A percentile compares a stretch with the other conserved stretches of the same genome.
These are phyloP conservation scores for Metarhizium anisopliae DNA, from an alignment of 2,329 filamentous ascomycete species.

Conservation along the genomic window DNA sequence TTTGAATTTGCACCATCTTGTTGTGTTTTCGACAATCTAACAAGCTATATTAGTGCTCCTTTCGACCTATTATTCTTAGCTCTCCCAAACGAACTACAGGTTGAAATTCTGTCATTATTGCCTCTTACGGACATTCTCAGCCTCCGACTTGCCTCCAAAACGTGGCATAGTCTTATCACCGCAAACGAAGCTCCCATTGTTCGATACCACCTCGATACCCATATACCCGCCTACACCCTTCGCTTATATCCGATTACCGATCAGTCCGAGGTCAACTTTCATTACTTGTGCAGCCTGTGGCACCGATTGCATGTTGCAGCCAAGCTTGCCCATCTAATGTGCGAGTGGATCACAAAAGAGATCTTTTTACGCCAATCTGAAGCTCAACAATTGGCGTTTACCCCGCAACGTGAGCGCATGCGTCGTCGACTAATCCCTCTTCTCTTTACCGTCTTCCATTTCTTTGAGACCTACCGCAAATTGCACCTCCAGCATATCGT, in stretches of 20 bases:
- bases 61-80: constrained; percentile 49
- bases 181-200: constrained; percentile 53
- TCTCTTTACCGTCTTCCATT: constrained; percentile 58
- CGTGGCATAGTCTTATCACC: constrained; percentile 51
- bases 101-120: constrained; percentile 51
- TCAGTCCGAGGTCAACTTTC: constrained; percentile 40
- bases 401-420: constrained; percentile 54
- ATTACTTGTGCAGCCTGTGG: constrained; percentile 56
- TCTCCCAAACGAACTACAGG: constrained; percentile 53
- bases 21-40: constrained; percentile 10
- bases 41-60: constrained; percentile 25
- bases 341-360: constrained; percentile 56
- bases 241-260: constrained; percentile 49
- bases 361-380: constrained; percentile 53
- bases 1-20: constrained; percentile 5
- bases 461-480: constrained; percentile 56
- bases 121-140: constrained; percentile 52
- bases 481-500: constrained; percentile 49
- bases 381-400: constrained; percentile 46
- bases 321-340: constrained; percentile 53
- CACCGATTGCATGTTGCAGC: constrained; percentile 56
- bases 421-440: constrained; percentile 53
- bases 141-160: constrained; percentile 47
- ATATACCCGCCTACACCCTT: constrained; percentile 51
- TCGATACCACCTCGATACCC: constrained; percentile 49